These are phyloP conservation scores for Nakaseomyces nivariensis DNA, from an alignment of 1,139 yeast genomes.

Conservation along the genomic window DNA sequence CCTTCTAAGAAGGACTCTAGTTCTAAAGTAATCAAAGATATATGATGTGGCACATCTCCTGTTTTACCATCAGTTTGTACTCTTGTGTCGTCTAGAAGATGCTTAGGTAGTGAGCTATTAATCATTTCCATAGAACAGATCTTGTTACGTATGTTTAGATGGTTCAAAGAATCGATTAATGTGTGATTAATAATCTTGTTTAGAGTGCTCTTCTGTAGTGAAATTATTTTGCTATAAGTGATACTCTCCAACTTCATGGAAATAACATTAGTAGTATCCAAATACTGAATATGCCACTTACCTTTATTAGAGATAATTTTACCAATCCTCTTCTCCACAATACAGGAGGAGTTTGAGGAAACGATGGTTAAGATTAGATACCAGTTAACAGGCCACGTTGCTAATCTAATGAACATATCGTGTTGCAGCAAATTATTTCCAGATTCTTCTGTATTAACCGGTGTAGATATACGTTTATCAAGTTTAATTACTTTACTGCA, in stretches of 20 bases:
- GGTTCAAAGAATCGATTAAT: constrained; percentile 49
- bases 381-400: constrained; percentile 70
- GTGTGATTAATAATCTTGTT: constrained; percentile 55
- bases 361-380: constrained; percentile 45
- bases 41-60: constrained; percentile 9
- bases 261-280: constrained; percentile 33
- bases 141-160: constrained; percentile 23
- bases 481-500: constrained; percentile 45
- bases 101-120: constrained; percentile 16
- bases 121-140: constrained; percentile 16
- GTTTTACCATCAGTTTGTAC: background rate
- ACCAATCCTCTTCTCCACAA: constrained; percentile 42
- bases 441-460: constrained; percentile 6
- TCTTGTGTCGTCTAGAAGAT: constrained; percentile 11
- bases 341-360: constrained; percentile 42
- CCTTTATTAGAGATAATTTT: constrained; percentile 51
- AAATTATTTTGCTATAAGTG: constrained; percentile 42
- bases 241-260: constrained; percentile 28
- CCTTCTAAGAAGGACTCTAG: constrained; percentile 27
- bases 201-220: constrained; percentile 43
- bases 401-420: constrained; percentile 45
- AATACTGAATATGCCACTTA: constrained; percentile 46
- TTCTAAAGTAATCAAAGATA: constrained; percentile 23
- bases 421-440: constrained; percentile 23
- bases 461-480: constrained; percentile 24